Percentiles rank a stretch among this genome's conserved stretches.
These are phyloP conservation scores for Eimeria necatrix DNA, from an alignment of 169 alveolate species.

Conservation along the genomic window DNA sequence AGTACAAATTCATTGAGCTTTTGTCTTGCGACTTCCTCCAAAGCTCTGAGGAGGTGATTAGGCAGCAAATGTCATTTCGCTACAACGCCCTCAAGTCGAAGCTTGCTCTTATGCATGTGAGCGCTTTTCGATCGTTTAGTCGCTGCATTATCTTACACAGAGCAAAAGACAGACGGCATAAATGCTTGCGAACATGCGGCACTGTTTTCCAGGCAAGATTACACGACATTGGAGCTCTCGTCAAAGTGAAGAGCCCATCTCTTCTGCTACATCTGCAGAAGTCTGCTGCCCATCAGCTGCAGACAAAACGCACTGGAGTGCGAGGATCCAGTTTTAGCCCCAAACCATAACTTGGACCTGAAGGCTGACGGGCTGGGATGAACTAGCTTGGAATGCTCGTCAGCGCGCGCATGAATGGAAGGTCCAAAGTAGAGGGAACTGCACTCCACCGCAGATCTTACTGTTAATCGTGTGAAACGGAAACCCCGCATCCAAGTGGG, in stretches of 20 bases:
- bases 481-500: too few relatives aligned
- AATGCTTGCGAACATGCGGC: not conserved
- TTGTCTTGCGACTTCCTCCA: constrained; percentile 93
- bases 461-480: too few relatives aligned
- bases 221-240: constrained; percentile 85
- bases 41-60: constrained; percentile 93
- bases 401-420: too few relatives aligned
- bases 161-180: too few relatives aligned
- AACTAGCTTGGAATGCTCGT: not conserved
- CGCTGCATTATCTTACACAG: constrained; percentile 15
- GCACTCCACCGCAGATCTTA: too few relatives aligned
- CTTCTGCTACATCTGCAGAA: constrained; percentile 92
- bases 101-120: constrained; percentile 91
- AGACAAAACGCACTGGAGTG: constrained; percentile 68
- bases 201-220: constrained; percentile 76
- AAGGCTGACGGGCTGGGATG: not conserved
- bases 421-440: too few relatives aligned
- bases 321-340: constrained; percentile 38
- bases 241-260: constrained; percentile 93
- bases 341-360: not conserved
- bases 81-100: constrained; percentile 92
- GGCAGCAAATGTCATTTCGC: constrained; percentile 93
- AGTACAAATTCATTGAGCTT: constrained; percentile 96
- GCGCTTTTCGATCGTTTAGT: constrained; percentile 64
- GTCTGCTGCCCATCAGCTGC: constrained; percentile 84